These are phyloP conservation scores for Musa troglodytarum DNA, from an alignment of 176 grass and related monocot genomes.

Conservation along the genomic window DNA sequence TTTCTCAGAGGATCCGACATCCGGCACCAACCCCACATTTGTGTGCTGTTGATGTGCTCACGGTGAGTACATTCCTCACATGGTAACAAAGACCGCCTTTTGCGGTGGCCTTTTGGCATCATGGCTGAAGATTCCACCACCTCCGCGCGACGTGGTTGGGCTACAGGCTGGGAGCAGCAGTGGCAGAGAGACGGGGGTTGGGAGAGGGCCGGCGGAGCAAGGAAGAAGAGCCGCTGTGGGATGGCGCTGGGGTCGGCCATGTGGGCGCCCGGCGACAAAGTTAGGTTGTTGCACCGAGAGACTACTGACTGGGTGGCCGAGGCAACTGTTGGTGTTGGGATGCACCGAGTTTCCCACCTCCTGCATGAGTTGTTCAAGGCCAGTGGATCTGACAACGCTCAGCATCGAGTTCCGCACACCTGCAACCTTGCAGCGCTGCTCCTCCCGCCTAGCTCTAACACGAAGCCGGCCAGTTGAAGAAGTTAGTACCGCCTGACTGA, in stretches of 20 bases:
- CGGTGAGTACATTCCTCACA: background rate
- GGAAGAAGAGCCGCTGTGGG: background rate
- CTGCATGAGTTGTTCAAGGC: background rate
- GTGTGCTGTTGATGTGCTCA: background rate
- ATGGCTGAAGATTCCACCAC: background rate
- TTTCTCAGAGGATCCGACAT: background rate
- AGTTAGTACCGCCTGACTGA: too few relatives aligned
- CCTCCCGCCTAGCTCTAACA: too few relatives aligned
- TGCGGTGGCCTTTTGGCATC: background rate
- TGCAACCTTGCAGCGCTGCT: too few relatives aligned
- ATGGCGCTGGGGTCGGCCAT: background rate
- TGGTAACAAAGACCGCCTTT: background rate
- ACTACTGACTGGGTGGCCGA: background rate
- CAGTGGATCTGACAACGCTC: background rate
- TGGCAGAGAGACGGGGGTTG: background rate
- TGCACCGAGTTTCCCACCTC: background rate
- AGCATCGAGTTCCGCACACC: too few relatives aligned
- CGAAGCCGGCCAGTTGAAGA: too few relatives aligned
- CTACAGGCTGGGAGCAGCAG: constrained; percentile 8
- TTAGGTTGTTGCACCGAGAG: too few relatives aligned
- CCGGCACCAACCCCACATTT: background rate
- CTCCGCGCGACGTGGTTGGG: background rate
- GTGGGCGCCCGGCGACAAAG: background rate
- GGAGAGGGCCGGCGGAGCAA: background rate
- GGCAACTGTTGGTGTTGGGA: constrained; percentile 3